Evolutionary conservation across 805 yeast genomes (phyloP).

Genomic region (Starmerella etchellsii): DNA sequence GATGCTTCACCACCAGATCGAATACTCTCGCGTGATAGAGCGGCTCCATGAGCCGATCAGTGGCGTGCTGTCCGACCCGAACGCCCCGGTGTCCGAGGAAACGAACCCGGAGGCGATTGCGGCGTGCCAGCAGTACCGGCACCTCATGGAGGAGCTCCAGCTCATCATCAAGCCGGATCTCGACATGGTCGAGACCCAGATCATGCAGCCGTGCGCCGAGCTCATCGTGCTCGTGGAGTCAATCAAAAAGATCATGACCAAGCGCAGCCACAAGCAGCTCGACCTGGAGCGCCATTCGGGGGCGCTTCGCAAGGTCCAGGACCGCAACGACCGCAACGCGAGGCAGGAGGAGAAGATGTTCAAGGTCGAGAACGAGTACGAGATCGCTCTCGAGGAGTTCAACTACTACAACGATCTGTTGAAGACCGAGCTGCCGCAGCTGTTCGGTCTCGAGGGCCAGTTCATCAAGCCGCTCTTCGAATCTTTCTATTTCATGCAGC

Average conservation of each 20-base stretch:
- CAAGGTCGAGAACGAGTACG: conserved; percentile 77
- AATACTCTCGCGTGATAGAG: conserved; percentile 88
- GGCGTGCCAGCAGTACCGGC: conserved; percentile 86
- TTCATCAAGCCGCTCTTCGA: conserved; percentile 89
- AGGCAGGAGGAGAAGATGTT: conserved; percentile 89
- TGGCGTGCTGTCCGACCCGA: conserved; percentile 84
- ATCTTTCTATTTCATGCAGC: conserved; percentile 92
- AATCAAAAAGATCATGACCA: conserved; percentile 86
- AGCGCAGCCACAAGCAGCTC: conserved; percentile 88
- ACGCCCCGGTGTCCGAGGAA: conserved; percentile 59
- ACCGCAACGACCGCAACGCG: conserved; percentile 66
- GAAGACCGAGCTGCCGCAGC: conserved; percentile 75
- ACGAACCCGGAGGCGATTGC: conserved; percentile 94
- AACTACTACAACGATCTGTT: conserved; percentile 93
- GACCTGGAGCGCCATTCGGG: conserved; percentile 80
- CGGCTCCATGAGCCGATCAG: conserved; percentile 93
- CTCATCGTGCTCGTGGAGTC: conserved; percentile 65
- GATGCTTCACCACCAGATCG: conserved; percentile 86
- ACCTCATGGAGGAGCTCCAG: conserved; percentile 74
- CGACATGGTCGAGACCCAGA: conserved; percentile 78
- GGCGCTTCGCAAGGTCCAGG: conserved; percentile 57
- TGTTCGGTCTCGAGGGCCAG: conserved; percentile 80
- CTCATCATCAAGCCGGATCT: conserved; percentile 81
- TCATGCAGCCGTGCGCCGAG: conserved; percentile 86
- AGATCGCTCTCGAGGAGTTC: conserved; percentile 86